Conservation (phyloP, 1,139 yeast species). For the Suhomyces bribrorum region DNA sequence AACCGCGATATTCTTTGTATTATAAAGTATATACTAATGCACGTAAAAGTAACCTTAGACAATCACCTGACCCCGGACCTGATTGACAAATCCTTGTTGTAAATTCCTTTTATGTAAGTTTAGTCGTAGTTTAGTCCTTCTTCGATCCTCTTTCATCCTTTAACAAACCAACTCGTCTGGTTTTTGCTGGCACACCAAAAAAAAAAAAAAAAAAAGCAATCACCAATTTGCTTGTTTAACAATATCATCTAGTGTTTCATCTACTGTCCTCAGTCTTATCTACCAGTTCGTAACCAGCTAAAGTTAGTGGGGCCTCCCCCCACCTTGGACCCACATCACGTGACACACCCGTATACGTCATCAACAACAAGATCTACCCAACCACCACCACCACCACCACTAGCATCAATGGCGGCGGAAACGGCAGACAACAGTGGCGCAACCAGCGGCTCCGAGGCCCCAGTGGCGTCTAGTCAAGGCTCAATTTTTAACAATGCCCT, state of each 20-base stretch:
- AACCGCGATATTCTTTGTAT: slow-evolving; percentile 9
- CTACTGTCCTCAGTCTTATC: too few species aligned
- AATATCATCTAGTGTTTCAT: too few species aligned
- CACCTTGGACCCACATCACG: background rate
- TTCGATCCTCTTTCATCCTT: too few species aligned
- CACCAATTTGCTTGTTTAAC: too few species aligned
- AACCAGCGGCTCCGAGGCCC: slow-evolving; percentile 2
- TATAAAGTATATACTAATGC: slow-evolving; percentile 16
- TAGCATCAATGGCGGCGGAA: slow-evolving; percentile 4
- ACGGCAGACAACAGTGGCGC: slow-evolving; percentile 1
- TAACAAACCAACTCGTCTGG: too few species aligned
- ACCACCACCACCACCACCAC: background rate
- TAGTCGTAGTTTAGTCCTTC: too few species aligned
- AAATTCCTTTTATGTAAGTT: too few species aligned
- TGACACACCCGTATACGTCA: background rate
- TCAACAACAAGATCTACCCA: background rate
- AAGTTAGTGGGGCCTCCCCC: background rate
- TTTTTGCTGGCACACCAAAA: too few species aligned
- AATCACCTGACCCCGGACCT: background rate
- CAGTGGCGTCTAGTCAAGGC: slow-evolving; percentile 8
- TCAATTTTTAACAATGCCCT: slow-evolving; percentile 51
- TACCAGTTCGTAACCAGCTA: background rate
- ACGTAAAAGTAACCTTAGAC: slow-evolving; percentile 13
- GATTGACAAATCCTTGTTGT: too few species aligned
- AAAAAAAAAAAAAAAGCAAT: too few species aligned